Conservation (phyloP, 2,329 filamentous ascomycete species). For the Beauveria australis region DNA sequence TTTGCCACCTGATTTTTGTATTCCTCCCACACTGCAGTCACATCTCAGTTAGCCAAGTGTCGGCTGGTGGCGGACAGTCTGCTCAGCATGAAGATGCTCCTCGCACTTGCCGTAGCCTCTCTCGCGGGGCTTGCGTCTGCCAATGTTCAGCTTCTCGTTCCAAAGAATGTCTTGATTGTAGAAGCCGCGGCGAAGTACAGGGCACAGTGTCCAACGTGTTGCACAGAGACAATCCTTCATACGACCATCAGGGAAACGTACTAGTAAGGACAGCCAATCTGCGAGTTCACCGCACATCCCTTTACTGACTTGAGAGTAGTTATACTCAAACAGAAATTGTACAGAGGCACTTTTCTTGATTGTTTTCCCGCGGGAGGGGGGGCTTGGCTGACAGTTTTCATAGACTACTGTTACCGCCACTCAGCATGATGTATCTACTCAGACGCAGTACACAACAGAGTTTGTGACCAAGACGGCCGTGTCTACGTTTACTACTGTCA, state of each 20-base stretch:
- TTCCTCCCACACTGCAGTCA: background rate
- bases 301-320: background rate
- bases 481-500: background rate
- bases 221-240: background rate
- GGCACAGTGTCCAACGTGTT: background rate
- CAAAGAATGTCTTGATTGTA: background rate
- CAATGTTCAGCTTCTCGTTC: background rate
- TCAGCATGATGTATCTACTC: slow-evolving; percentile 1
- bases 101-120: background rate
- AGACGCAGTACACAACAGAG: background rate
- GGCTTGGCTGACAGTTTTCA: too few species aligned
- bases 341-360: too few species aligned
- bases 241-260: slow-evolving; percentile 1
- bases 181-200: background rate
- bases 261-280: background rate
- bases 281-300: background rate
- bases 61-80: background rate
- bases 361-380: too few species aligned
- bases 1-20: background rate
- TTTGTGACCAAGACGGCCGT: background rate
- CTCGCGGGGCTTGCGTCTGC: background rate
- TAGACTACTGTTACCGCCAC: background rate
- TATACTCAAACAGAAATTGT: slow-evolving; percentile 1
- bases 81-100: background rate
- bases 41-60: background rate